Conservation (phyloP, 208 protist genomes). For the Trypanosoma rangeli region DNA sequence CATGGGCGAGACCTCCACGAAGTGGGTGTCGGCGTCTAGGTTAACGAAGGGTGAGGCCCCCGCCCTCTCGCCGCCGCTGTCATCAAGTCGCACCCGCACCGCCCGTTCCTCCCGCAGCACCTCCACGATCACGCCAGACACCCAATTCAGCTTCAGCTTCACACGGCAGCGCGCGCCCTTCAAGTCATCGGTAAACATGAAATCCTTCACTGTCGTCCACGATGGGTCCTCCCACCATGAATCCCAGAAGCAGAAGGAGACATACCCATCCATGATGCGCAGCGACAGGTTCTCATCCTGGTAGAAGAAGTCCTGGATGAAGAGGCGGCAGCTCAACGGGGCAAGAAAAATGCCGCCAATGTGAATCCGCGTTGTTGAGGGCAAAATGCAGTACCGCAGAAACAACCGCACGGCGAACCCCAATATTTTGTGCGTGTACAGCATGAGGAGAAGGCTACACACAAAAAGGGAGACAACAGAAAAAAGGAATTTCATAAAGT, state of each 20-base stretch:
- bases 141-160: slow-evolving; percentile 39
- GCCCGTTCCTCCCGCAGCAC: slow-evolving; percentile 54
- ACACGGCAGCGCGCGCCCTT: slow-evolving; percentile 72
- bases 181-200: slow-evolving; percentile 70
- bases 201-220: slow-evolving; percentile 72
- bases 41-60: not conserved
- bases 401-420: slow-evolving; percentile 48
- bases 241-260: slow-evolving; percentile 77
- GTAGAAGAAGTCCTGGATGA: slow-evolving; percentile 75
- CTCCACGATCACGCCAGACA: slow-evolving; percentile 71
- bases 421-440: slow-evolving; percentile 57
- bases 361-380: slow-evolving; percentile 48
- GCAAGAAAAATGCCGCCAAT: slow-evolving; percentile 59
- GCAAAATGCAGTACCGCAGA: slow-evolving; percentile 64
- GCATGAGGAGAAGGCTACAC: slow-evolving; percentile 59
- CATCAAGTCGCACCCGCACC: slow-evolving; percentile 67
- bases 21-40: not conserved
- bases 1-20: not conserved
- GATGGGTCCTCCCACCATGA: slow-evolving; percentile 49
- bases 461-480: slow-evolving; percentile 63
- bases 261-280: slow-evolving; percentile 83
- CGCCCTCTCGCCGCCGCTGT: slow-evolving; percentile 22
- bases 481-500: slow-evolving; percentile 75
- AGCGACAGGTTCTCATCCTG: slow-evolving; percentile 81
- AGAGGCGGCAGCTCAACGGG: slow-evolving; percentile 63